A percentile compares a stretch with the other conserved stretches of the same genome.
phyloP scores from a whole-genome alignment of 352 stramenopile species.

The Phytophthora ramorum region DNA sequence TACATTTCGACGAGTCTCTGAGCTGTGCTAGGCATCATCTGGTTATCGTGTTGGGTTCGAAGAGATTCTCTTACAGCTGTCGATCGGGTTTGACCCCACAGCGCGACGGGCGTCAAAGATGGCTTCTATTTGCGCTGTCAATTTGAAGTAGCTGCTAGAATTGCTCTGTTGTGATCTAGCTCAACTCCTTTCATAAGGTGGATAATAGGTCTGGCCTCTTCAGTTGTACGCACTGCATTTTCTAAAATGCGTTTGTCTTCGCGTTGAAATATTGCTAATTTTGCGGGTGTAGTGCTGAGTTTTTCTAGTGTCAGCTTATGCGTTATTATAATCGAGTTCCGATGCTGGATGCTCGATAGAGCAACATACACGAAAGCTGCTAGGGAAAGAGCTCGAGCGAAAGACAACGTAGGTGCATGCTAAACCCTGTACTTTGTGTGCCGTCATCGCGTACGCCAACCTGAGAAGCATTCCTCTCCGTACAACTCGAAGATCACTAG shows the following conservation, averaged over 20 bases:
- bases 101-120: neutral
- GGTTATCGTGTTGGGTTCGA: neutral
- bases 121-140: neutral
- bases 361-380: neutral
- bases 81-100: neutral
- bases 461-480: constrained; percentile 1
- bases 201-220: constrained; percentile 1
- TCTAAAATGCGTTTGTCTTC: constrained; percentile 1
- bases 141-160: neutral
- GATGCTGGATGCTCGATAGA: neutral
- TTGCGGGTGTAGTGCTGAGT: constrained; percentile 1
- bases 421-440: constrained; percentile 5
- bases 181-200: neutral
- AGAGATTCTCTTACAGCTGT: neutral
- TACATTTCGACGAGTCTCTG: neutral
- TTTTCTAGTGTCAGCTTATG: constrained; percentile 1
- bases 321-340: neutral
- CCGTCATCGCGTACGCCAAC: neutral
- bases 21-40: neutral
- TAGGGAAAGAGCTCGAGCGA: constrained; percentile 1
- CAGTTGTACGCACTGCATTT: neutral
- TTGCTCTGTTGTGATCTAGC: constrained; percentile 3
- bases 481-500: constrained; percentile 3
- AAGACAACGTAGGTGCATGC: constrained; percentile 1
- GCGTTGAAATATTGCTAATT: constrained; percentile 5